Evolutionary conservation across 176 grass and related monocot genomes (phyloP), one percentile per base, ranked within the genome.

Genomic region (Calamus simplicifolius): DNA sequence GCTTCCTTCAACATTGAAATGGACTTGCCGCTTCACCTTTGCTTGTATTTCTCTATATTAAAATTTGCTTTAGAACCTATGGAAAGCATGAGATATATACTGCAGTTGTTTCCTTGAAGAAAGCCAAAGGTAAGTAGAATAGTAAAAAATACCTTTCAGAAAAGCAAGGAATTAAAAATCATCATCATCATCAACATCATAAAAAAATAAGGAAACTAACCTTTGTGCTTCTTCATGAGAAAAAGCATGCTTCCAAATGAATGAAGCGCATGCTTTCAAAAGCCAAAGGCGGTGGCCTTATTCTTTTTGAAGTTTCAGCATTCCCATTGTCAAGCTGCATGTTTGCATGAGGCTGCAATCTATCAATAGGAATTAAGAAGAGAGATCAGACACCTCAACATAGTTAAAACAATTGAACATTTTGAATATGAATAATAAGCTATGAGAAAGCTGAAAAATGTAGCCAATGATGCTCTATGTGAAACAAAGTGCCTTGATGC

Each of bases 1-100:
- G 78, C 61, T 82, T 81, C 88, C 80, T 61, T 97, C 92, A 67
- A 74, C 61, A 61, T 67, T 69, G 63, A 97, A 97, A 66, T 87
- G 92, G 66, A 87, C 81, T 58, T 88, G 64, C 2, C 92, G 81
- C 59, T 78, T 97, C 25, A 81, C 87, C 80, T 97, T 91, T 67
- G 84, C 92, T 77, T 88, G 74, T 48, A 78, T 67, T 84, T 97
- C 92, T 70, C 92, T 97, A 51, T 25, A 51, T 8, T 50, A 2
- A 25, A 18, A 19, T 54, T 43, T 19, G 15, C 19, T 15, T 55
- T 15, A 43, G 10, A n/a, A n/a, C n/a, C n/a, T n/a, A n/a, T n/a
- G n/a, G n/a, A 35, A 52, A 52, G 55, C 19, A 29, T 54, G 31
- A 59, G 25, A 25, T 48, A 63, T 27, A 38, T 25, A 60, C 55